Evolutionary conservation across 805 yeast species (phyloP).

Genomic region (Hanseniaspora taiwanica): DNA sequence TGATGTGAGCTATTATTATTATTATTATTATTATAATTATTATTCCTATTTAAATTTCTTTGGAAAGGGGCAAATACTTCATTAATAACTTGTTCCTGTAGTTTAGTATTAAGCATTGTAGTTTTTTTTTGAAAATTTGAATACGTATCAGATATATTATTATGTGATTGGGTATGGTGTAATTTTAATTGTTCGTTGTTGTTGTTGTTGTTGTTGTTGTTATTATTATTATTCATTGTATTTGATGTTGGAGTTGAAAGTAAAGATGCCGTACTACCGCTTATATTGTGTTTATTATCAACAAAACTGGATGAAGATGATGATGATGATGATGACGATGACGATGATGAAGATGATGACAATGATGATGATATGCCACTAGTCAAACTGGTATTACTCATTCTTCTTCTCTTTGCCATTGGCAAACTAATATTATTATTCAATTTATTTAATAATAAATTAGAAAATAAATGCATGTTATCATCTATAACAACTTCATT

Average conservation of each 20-base stretch:
- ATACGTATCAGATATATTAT: slow-evolving; percentile 25
- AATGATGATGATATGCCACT: too few species aligned
- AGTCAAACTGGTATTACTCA: too few species aligned
- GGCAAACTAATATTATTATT: slow-evolving; percentile 1
- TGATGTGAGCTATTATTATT: neutral
- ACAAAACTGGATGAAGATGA: too few species aligned
- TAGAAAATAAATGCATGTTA: slow-evolving; percentile 83
- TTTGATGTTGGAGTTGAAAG: neutral
- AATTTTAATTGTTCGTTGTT: slow-evolving; percentile 3
- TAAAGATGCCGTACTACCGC: too few species aligned
- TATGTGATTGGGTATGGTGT: neutral
- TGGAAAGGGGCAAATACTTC: slow-evolving; percentile 52
- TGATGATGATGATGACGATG: too few species aligned
- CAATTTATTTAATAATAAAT: slow-evolving; percentile 48
- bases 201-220: neutral
- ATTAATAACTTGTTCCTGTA: slow-evolving; percentile 55
- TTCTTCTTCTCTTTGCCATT: too few species aligned
- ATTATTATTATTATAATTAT: neutral
- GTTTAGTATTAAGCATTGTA: slow-evolving; percentile 55
- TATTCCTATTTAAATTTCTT: neutral
- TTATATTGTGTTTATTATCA: too few species aligned
- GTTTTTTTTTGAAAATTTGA: too few species aligned
- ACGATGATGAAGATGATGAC: too few species aligned
- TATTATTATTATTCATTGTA: neutral
- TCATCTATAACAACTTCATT: slow-evolving; percentile 82